Evolutionary conservation across 306 rosid genomes (phyloP).

Genomic region (apple (Malus domestica)): ASM211411v1 NC_041798.1:22279001-22279500

Average conservation of each 20-base stretch:
- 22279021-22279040: rapidly evolving
- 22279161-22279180: conserved; percentile 5
- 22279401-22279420: background rate
- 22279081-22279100: background rate
- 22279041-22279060: rapidly evolving
- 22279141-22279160: background rate
- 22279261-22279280: too few relatives aligned
- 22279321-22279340: too few relatives aligned
- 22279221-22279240: background rate
- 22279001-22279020: conserved; percentile 11
- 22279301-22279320: background rate
- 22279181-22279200: background rate
- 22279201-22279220: background rate
- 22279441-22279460: background rate
- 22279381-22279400: too few relatives aligned
- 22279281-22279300: too few relatives aligned
- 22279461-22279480: background rate
- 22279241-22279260: too few relatives aligned
- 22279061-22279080: rapidly evolving
- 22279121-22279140: rapidly evolving
- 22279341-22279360: too few relatives aligned
- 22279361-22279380: too few relatives aligned
- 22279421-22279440: background rate
- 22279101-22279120: background rate
- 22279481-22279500: background rate